phyloP scores from a whole-genome alignment of 225 moss, liverwort and hornwort species.

The Sphagnum tenellum region DNA sequence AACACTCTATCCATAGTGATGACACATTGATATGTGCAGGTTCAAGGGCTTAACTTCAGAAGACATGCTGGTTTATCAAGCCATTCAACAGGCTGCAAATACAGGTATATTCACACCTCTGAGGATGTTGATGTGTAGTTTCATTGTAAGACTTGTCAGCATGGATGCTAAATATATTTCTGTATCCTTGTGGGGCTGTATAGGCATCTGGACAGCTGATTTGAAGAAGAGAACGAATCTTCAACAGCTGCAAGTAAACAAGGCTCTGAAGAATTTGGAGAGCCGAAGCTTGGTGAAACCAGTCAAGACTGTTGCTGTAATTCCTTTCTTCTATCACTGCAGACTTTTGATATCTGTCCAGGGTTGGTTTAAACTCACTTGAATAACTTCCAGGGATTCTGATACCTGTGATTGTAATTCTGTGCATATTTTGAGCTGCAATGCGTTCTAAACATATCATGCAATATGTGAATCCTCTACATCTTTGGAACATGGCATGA shows the following conservation, averaged over 20 bases:
- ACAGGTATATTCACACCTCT: constrained; percentile 30
- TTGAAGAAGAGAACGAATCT: constrained; percentile 72
- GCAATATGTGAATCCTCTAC: background rate
- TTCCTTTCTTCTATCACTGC: no score
- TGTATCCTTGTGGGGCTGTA: background rate
- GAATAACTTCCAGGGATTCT: no score
- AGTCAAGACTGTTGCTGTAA: constrained; percentile 86
- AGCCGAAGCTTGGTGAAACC: constrained; percentile 79
- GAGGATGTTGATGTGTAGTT: no score
- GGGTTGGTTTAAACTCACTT: no score
- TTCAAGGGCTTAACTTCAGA: constrained; percentile 79
- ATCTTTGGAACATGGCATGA: background rate
- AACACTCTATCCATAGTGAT: no score
- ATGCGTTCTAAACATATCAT: no score
- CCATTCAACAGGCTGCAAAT: constrained; percentile 73
- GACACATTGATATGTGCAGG: constrained; percentile 26
- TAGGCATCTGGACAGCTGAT: constrained; percentile 96
- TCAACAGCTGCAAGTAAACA: constrained; percentile 90
- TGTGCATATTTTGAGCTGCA: no score
- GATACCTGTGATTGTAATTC: no score
- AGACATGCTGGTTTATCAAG: constrained; percentile 90
- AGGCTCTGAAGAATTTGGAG: constrained; percentile 87
- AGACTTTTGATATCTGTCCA: no score
- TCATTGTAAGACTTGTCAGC: no score
- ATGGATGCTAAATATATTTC: no score